Base-by-base conservation (phyloP, 2,329 filamentous ascomycete genomes). In the Epichloe sibirici region DNA sequence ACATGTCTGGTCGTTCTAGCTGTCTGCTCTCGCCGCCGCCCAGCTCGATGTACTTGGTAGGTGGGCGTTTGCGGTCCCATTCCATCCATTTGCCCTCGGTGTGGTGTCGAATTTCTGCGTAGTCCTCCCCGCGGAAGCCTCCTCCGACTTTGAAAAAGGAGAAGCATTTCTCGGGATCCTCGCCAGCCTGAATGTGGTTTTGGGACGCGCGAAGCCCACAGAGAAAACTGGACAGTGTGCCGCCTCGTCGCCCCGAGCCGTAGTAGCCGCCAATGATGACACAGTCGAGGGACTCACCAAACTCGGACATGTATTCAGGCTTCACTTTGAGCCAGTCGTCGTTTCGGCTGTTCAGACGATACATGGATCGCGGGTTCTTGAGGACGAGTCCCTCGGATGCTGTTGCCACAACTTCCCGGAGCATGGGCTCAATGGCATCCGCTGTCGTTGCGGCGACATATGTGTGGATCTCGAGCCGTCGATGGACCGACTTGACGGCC, bases 141-240 rank as follows among this genome's bases (percentile, higher is more conserved):
- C 93, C 93, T n/a, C 93, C 93, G 15, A 98, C 93, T 67, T 93
- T 96, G 76, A 90, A 95, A 71, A 98, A 96, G n/a, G 90, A 95
- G 61, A 83, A 87, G 63, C 83, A 94, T 66, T 88, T 90, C 68
- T 88, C 85, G 0, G 82, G 77, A 56, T 82, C 77, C 5, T 72
- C 73, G 2, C 78, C 78, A 2, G 73, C 71, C 38, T 75, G 71
- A 37, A 85, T 76, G 35, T 86, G 78, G 55, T 83, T 79, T 57
- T 86, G 79, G 49, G 89, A 83, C 1, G 85, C 83, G 31, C 88
- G 79, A 8, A 98, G 72, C 0, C 90, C 93, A 62, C 91, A 96
- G n/a, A 98, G 67, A 63, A 91, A 98, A 56, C 85, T 93, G 1
- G 90, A 89, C 4, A 96, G 72, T 2, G 71, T 80, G 42, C 91